Evolutionary conservation across 2,329 filamentous ascomycete species (phyloP).

Genomic region (Domatiomyces globalis): DNA sequence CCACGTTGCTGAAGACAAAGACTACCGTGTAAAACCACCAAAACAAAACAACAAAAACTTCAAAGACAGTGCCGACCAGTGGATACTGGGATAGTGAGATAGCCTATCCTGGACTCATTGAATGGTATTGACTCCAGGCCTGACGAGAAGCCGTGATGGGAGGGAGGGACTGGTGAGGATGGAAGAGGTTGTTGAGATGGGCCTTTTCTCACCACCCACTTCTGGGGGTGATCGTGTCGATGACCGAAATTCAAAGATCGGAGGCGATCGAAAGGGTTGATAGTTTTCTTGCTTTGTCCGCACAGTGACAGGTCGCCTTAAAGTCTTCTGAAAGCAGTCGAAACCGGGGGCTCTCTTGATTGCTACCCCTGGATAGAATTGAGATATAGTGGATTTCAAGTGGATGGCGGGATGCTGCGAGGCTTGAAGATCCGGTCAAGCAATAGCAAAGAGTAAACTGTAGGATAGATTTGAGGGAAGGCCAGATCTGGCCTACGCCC

Average conservation of each 20-base stretch:
- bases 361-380: neutral
- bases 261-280: neutral
- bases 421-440: neutral
- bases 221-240: neutral
- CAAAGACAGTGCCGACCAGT: constrained; percentile 16
- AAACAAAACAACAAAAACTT: constrained; percentile 8
- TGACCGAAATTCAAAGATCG: neutral
- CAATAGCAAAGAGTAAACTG: neutral
- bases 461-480: neutral
- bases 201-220: neutral
- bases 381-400: neutral
- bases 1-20: neutral
- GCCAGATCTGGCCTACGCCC: neutral
- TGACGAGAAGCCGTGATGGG: neutral
- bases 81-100: constrained; percentile 1
- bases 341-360: neutral
- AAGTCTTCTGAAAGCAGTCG: neutral
- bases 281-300: neutral
- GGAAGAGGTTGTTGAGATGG: neutral
- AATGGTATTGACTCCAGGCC: neutral
- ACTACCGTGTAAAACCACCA: constrained; percentile 1
- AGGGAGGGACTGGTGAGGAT: neutral
- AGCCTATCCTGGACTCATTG: neutral
- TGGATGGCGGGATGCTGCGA: neutral
- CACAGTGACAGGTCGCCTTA: neutral